Base-by-base conservation (phyloP, 2,329 filamentous ascomycete genomes). In the Epichloe coenophiala region DNA sequence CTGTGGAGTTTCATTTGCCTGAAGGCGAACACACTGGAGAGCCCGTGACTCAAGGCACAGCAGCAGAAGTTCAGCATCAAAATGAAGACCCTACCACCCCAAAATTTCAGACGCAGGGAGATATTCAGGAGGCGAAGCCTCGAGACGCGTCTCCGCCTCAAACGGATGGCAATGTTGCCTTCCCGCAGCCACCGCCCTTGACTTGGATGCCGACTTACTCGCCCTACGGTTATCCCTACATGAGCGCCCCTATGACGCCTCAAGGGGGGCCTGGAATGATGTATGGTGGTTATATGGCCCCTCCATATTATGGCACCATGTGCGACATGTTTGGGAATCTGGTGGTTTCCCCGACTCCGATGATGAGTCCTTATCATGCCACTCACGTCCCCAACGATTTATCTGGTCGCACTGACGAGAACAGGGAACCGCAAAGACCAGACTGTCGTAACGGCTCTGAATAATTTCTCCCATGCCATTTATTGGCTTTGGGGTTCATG, bases 201-300 rank as follows among this genome's bases (percentile, higher is more conserved):
- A 45, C 54, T 15, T 58, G 57, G 56, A 48, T 57, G 47, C 49
- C 52, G 37, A 42, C 53, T n/a, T 59, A 57, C 38, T 38, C 47
- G 2, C 51, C 42, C 1, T 57, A 48, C 17, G 49, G 47, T 5
- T 57, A 54, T 27, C 55, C 54, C 5, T 56, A 57, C 48, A 51
- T 55, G 52, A 49, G 44, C 36, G 43, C 49, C 19, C 55, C 57
- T 1, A 56, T 59, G 50, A 58, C 54, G 7, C 57, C 57, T 38
- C 56, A 59, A 19, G 43, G 50, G 50, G 13, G 56, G 44, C 53
- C 53, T 7, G 54, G 50, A 15, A 17, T 59, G 8, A 50, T 60
- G 45, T 61, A 60, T 45, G 45, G 54, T 19, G 52, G 53, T n/a
- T 61, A 59, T 45, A 54, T 55, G 53, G 56, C 54, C 8, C 50